A percentile compares a stretch with the other conserved stretches of the same genome.
phyloP scores from a whole-genome alignment of 1,284 basidiomycete species.

The Athelia psychrophila region DNA sequence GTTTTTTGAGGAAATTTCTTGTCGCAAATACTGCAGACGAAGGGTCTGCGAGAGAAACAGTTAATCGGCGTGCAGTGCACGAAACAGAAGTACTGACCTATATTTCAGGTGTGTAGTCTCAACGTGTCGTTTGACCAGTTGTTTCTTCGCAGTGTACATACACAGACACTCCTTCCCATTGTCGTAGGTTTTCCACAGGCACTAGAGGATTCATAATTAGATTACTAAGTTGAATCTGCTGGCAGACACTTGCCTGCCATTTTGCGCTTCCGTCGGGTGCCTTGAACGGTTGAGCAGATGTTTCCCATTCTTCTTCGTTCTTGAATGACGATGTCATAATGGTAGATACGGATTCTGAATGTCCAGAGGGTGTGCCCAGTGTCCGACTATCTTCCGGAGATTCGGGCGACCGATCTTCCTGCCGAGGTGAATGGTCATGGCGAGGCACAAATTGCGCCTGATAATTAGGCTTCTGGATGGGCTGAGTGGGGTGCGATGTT shows the following conservation, averaged over 20 bases:
- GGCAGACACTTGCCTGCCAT: constrained; percentile 32
- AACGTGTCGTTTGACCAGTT: constrained; percentile 66
- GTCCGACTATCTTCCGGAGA: neutral
- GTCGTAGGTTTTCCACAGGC: neutral
- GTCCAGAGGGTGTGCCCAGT: neutral
- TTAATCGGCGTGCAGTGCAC: constrained; percentile 6
- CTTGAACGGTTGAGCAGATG: constrained; percentile 30
- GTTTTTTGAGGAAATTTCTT: constrained; percentile 61
- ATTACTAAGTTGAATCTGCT: constrained; percentile 25
- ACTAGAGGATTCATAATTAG: neutral
- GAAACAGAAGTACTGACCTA: constrained; percentile 39
- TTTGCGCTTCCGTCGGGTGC: constrained; percentile 30
- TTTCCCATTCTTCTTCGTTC: constrained; percentile 25
- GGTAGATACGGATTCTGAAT: neutral
- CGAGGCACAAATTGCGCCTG: neutral
- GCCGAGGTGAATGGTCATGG: neutral
- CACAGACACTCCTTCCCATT: constrained; percentile 27
- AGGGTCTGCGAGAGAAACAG: constrained; percentile 38
- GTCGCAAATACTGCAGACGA: constrained; percentile 50
- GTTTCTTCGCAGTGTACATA: constrained; percentile 56
- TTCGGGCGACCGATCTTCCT: neutral
- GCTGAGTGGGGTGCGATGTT: too few species aligned
- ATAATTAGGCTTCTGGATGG: neutral
- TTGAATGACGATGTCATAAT: neutral
- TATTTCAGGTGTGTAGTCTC: constrained; percentile 59